A percentile compares a stretch with the other conserved stretches of the same genome.
Evolutionary conservation across 2,329 filamentous ascomycete genomes (phyloP).

Genomic region (Thielaviopsis musarum): DNA sequence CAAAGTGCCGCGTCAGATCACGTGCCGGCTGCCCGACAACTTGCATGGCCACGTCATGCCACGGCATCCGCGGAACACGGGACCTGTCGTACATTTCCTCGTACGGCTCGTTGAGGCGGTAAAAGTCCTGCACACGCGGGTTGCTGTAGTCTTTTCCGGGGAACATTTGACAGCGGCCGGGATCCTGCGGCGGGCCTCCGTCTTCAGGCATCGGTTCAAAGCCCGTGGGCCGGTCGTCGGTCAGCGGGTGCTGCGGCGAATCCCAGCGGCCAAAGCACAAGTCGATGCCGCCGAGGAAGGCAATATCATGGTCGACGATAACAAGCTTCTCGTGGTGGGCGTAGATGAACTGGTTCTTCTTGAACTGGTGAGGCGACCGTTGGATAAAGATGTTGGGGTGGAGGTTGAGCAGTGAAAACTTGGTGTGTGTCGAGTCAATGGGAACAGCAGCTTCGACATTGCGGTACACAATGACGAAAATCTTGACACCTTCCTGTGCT

Average conservation of each 20-base stretch:
- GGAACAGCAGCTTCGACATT: constrained; percentile 95
- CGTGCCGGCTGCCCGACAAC: constrained; percentile 89
- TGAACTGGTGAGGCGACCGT: constrained; percentile 89
- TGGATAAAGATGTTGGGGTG: constrained; percentile 95
- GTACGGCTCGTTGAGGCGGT: constrained; percentile 79
- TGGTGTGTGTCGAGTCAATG: constrained; percentile 96
- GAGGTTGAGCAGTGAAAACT: constrained; percentile 84
- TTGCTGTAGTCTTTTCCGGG: constrained; percentile 98
- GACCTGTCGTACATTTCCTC: constrained; percentile 97
- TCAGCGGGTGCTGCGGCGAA: constrained; percentile 77
- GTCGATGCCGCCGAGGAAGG: constrained; percentile 90
- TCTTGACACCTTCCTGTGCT: constrained; percentile 85
- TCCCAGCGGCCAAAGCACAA: constrained; percentile 97
- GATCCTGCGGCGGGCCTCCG: constrained; percentile 48
- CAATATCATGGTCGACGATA: constrained; percentile 87
- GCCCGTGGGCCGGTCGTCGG: constrained; percentile 87
- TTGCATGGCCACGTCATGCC: constrained; percentile 98
- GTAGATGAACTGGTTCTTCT: constrained; percentile 99
- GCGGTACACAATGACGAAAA: constrained; percentile 94
- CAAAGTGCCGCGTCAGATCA: constrained; percentile 88
- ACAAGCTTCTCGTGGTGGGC: constrained; percentile 98
- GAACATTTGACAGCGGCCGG: constrained; percentile 89
- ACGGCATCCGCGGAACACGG: constrained; percentile 84
- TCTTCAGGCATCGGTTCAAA: constrained; percentile 49
- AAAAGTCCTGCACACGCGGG: constrained; percentile 88